These are phyloP conservation scores for Rutstroemia sp. DNA, from an alignment of 2,329 filamentous ascomycete species.

Conservation along the genomic window DNA sequence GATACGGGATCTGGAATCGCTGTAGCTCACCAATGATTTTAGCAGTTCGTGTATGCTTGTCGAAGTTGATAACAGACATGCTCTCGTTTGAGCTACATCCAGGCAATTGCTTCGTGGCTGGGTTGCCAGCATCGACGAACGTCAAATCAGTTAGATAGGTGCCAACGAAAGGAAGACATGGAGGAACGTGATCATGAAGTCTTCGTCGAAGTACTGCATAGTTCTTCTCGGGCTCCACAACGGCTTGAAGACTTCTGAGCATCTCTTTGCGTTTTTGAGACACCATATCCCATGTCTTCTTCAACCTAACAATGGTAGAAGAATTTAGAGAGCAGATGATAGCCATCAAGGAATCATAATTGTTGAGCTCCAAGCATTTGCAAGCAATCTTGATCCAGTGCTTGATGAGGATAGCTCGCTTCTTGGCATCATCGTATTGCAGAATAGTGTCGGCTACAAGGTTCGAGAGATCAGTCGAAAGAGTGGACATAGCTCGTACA, in stretches of 20 bases:
- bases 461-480: slow-evolving; percentile 89
- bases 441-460: slow-evolving; percentile 90
- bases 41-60: slow-evolving; percentile 90
- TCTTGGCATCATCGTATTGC: slow-evolving; percentile 82
- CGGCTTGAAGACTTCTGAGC: slow-evolving; percentile 70
- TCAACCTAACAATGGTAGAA: slow-evolving; percentile 80
- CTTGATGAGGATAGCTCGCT: slow-evolving; percentile 83
- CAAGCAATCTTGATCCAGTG: slow-evolving; percentile 96
- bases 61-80: slow-evolving; percentile 88
- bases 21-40: slow-evolving; percentile 95
- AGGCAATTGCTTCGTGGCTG: slow-evolving; percentile 70
- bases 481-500: slow-evolving; percentile 85
- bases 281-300: slow-evolving; percentile 86
- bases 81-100: slow-evolving; percentile 49
- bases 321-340: slow-evolving; percentile 93
- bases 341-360: slow-evolving; percentile 95
- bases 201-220: slow-evolving; percentile 78
- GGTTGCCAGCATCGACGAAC: slow-evolving; percentile 92
- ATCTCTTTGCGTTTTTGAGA: slow-evolving; percentile 75
- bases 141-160: slow-evolving; percentile 95
- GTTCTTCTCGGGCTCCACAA: slow-evolving; percentile 86
- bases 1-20: slow-evolving; percentile 90
- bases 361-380: slow-evolving; percentile 81
- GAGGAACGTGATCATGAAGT: slow-evolving; percentile 78
- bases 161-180: slow-evolving; percentile 90